Evolutionary conservation across 1,139 yeast species (phyloP).

Genomic region (Candida sanyaensis): DNA sequence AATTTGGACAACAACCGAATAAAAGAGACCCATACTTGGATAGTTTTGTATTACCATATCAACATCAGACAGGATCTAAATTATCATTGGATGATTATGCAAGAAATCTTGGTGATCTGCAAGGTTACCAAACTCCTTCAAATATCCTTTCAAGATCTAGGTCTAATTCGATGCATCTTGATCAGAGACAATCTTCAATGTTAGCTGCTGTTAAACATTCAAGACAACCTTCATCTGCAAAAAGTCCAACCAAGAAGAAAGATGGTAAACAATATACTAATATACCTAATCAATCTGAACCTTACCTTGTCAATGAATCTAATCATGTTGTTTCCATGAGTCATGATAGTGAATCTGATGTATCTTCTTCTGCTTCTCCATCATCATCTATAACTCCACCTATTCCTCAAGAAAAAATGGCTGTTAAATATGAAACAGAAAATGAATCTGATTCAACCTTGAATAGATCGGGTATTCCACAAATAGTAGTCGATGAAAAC

Average conservation of each 20-base stretch:
- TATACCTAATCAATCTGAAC: conserved; percentile 24
- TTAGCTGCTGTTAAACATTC: conserved; percentile 4
- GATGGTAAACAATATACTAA: conserved; percentile 22
- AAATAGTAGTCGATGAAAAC: conserved; percentile 7
- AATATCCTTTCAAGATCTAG: conserved; percentile 7
- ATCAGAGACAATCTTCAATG: background rate
- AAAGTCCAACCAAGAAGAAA: conserved; percentile 14
- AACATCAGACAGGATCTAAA: conserved; percentile 56
- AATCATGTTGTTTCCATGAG: conserved; percentile 4
- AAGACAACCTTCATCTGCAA: conserved; percentile 8
- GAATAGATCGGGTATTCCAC: conserved; percentile 10
- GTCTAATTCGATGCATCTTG: conserved; percentile 10
- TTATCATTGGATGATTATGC: conserved; percentile 59
- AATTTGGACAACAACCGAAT: background rate
- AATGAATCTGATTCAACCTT: conserved; percentile 24
- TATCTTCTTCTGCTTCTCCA: conserved; percentile 15
- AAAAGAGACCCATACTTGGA: conserved; percentile 36
- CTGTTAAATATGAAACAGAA: conserved; percentile 24
- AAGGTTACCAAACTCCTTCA: conserved; percentile 15
- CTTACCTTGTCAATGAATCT: conserved; percentile 16
- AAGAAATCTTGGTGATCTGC: conserved; percentile 41
- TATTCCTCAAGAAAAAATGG: conserved; percentile 19
- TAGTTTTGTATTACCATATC: conserved; percentile 57
- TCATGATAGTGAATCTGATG: conserved; percentile 20
- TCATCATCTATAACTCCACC: conserved; percentile 8